A percentile compares a stretch with the other conserved stretches of the same genome.
Evolutionary conservation across 1,139 yeast genomes (phyloP).

Genomic region (Protomyces pachydermus): DNA sequence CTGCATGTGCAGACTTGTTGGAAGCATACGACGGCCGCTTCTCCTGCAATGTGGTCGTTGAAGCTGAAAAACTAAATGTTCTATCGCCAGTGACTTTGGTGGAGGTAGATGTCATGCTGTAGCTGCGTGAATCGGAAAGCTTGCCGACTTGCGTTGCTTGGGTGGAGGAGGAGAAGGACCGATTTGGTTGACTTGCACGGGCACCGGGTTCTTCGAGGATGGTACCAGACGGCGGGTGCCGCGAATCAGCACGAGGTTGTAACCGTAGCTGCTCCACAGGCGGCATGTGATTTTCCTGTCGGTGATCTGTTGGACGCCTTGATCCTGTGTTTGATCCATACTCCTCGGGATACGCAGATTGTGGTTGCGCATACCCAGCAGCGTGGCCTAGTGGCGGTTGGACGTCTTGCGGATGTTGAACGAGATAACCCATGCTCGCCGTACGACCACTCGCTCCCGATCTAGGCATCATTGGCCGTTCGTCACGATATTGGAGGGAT

Average conservation of each 20-base stretch:
- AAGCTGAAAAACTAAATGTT: slow-evolving; percentile 11
- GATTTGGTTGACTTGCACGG: slow-evolving; percentile 1
- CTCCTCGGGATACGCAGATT: neutral
- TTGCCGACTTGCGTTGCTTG: slow-evolving; percentile 14
- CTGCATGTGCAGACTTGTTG: slow-evolving; percentile 12
- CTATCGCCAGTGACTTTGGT: slow-evolving; percentile 13
- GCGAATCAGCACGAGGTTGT: neutral
- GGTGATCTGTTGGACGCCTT: neutral
- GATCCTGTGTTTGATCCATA: neutral
- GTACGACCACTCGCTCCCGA: slow-evolving; percentile 1
- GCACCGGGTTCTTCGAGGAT: neutral
- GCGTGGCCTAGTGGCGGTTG: neutral
- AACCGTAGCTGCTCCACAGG: neutral
- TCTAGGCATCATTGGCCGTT: slow-evolving; percentile 3
- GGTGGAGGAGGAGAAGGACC: slow-evolving; percentile 9
- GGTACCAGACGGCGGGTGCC: neutral
- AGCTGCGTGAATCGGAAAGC: neutral
- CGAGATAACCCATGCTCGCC: neutral
- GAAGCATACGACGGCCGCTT: slow-evolving; percentile 15
- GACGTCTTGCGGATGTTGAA: neutral
- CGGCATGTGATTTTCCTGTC: neutral
- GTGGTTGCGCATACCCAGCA: neutral
- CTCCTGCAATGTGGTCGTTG: slow-evolving; percentile 5
- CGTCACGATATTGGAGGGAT: slow-evolving; percentile 7
- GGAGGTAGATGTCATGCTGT: slow-evolving; percentile 19